phyloP scores from a whole-genome alignment of 257 asterid species.

The Plantago ovata region DNA sequence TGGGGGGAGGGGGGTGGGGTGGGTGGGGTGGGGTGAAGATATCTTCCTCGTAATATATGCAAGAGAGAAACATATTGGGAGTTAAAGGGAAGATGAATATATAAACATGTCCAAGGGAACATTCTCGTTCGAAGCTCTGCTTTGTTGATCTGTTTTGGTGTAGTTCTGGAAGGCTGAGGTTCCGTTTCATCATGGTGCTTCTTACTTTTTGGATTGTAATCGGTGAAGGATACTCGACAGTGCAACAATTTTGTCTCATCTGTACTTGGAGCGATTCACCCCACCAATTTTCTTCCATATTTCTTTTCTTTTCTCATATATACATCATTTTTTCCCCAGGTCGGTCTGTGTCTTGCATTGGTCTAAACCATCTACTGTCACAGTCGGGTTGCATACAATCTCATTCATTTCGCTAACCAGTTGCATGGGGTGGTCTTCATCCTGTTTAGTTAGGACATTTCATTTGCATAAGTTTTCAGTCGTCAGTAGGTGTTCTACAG shows the following conservation, averaged over 20 bases:
- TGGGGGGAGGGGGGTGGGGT: constrained; percentile 20
- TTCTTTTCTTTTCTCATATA: constrained; percentile 22
- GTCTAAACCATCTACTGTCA: constrained; percentile 31
- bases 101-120: constrained; percentile 24
- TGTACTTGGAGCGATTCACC: constrained; percentile 24
- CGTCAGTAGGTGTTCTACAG: constrained; percentile 19
- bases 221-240: constrained; percentile 5
- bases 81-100: constrained; percentile 15
- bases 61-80: constrained; percentile 21
- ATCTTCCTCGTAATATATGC: neutral
- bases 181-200: constrained; percentile 18
- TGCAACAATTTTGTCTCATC: constrained; percentile 22
- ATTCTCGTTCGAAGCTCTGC: constrained; percentile 19
- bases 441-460: constrained; percentile 20
- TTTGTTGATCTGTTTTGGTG: constrained; percentile 19
- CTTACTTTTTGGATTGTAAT: constrained; percentile 20
- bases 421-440: constrained; percentile 21
- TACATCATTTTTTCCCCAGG: constrained; percentile 29
- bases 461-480: constrained; percentile 23
- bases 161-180: constrained; percentile 14
- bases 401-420: constrained; percentile 30
- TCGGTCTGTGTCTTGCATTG: constrained; percentile 44
- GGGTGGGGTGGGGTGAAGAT: constrained; percentile 12
- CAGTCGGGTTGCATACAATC: constrained; percentile 41
- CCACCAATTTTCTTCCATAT: constrained; percentile 21